These are phyloP conservation scores for Thamnidium elegans DNA, from an alignment of 192 early-diverging fungal genomes.

Conservation along the genomic window DNA sequence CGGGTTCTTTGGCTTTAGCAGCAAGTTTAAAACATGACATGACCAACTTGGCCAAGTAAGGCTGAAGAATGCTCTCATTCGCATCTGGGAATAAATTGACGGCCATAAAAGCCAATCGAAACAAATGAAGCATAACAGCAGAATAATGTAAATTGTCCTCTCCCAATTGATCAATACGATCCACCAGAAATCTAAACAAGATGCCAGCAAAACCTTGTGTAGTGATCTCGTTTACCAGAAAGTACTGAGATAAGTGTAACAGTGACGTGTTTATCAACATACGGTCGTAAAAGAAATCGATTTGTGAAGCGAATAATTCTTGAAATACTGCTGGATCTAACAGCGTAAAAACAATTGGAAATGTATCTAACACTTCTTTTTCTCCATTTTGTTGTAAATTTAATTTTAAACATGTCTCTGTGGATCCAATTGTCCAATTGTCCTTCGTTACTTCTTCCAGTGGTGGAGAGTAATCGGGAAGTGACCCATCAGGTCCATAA, in stretches of 20 bases:
- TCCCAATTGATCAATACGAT: constrained; percentile 73
- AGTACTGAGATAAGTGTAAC: constrained; percentile 82
- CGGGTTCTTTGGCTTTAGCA: constrained; percentile 77
- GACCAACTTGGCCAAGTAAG: constrained; percentile 87
- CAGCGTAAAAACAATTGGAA: constrained; percentile 79
- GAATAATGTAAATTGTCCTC: constrained; percentile 61
- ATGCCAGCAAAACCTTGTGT: constrained; percentile 77
- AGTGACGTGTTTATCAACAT: constrained; percentile 79
- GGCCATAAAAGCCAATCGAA: constrained; percentile 93
- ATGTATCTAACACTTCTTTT: constrained; percentile 89
- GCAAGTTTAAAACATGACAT: constrained; percentile 83
- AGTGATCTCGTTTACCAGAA: constrained; percentile 74
- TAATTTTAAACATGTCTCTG: constrained; percentile 41
- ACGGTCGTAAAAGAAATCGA: constrained; percentile 80
- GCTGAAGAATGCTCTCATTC: constrained; percentile 89
- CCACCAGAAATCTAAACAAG: constrained; percentile 72
- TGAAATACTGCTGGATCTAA: constrained; percentile 91
- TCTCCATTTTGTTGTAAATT: constrained; percentile 76
- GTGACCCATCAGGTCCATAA: constrained; percentile 41
- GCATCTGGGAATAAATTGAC: constrained; percentile 86
- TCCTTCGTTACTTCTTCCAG: constrained; percentile 17
- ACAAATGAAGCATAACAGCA: constrained; percentile 80
- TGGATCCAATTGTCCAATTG: constrained; percentile 23
- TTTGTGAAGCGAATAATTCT: constrained; percentile 88
- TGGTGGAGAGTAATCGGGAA: constrained; percentile 15